Evolutionary conservation across 2,329 filamentous ascomycete genomes (phyloP).

Genomic region (Pseudocercospora cruenta): DNA sequence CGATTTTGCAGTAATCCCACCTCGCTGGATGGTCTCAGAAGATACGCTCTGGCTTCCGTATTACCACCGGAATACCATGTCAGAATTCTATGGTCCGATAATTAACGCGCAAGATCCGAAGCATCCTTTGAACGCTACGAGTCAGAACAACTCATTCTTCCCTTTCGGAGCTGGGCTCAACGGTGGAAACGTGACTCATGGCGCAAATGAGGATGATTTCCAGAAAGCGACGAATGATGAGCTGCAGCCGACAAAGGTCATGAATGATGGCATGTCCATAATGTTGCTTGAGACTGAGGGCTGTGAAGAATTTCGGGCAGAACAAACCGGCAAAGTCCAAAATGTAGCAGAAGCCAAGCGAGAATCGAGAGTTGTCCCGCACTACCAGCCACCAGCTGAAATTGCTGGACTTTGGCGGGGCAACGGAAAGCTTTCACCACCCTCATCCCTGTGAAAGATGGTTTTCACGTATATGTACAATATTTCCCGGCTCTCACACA

Average conservation of each 20-base stretch:
- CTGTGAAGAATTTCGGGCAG: slow-evolving; percentile 11
- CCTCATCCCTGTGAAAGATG: no score
- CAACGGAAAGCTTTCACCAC: no score
- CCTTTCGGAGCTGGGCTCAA: slow-evolving; percentile 23
- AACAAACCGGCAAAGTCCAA: background rate
- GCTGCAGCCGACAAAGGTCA: slow-evolving; percentile 19
- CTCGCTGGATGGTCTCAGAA: slow-evolving; percentile 61
- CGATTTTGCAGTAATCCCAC: slow-evolving; percentile 60
- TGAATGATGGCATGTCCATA: slow-evolving; percentile 16
- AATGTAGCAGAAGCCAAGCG: background rate
- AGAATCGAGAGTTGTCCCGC: background rate
- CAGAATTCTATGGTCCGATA: slow-evolving; percentile 64
- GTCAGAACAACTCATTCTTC: slow-evolving; percentile 9
- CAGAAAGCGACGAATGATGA: slow-evolving; percentile 19
- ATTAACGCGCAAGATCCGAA: slow-evolving; percentile 60
- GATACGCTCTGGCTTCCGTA: slow-evolving; percentile 73
- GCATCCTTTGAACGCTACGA: slow-evolving; percentile 27
- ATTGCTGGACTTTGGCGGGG: background rate
- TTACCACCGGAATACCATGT: slow-evolving; percentile 70
- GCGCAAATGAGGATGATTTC: slow-evolving; percentile 18
- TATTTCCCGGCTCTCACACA: background rate
- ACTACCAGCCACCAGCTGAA: background rate
- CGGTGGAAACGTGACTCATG: slow-evolving; percentile 21
- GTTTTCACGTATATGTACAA: no score
- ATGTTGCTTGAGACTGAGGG: slow-evolving; percentile 25